Evolutionary conservation across 768 basidiomycete species (phyloP).

Genomic region (Boletus bicolor): DNA sequence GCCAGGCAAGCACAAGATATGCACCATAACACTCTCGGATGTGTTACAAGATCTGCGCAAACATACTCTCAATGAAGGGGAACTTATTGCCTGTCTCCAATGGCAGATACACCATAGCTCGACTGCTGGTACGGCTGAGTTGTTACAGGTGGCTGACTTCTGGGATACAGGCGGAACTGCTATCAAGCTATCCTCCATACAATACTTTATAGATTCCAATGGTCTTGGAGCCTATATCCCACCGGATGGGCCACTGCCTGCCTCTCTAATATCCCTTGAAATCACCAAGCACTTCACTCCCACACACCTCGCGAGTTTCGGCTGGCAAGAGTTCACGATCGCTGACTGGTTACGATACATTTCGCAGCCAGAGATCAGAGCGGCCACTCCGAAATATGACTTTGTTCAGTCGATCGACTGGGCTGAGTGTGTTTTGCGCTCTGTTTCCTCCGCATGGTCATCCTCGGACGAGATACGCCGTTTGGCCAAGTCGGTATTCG

Average conservation of each 20-base stretch:
- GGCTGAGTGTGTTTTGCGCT: slow-evolving; percentile 69
- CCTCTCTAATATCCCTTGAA: slow-evolving; percentile 54
- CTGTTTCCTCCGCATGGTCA: slow-evolving; percentile 66
- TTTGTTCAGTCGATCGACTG: slow-evolving; percentile 62
- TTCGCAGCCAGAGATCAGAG: slow-evolving; percentile 40
- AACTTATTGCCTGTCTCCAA: slow-evolving; percentile 4
- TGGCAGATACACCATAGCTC: neutral
- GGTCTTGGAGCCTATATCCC: slow-evolving; percentile 53
- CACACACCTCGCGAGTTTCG: slow-evolving; percentile 54
- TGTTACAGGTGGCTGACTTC: slow-evolving; percentile 36
- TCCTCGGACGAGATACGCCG: slow-evolving; percentile 40
- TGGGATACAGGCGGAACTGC: slow-evolving; percentile 44
- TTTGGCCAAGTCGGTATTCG: neutral
- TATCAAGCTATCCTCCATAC: slow-evolving; percentile 59
- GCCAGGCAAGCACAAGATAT: neutral
- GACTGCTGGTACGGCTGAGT: neutral
- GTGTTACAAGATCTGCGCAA: neutral
- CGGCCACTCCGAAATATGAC: slow-evolving; percentile 47
- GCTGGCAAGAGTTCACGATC: slow-evolving; percentile 73
- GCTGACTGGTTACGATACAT: slow-evolving; percentile 70
- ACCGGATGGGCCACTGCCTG: slow-evolving; percentile 72
- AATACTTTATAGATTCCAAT: slow-evolving; percentile 56
- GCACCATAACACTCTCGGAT: neutral
- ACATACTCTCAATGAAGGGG: slow-evolving; percentile 4
- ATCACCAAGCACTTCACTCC: slow-evolving; percentile 58